Base-by-base conservation (phyloP, 2,329 filamentous ascomycete genomes). In the Raffaelea ambrosiae region DNA sequence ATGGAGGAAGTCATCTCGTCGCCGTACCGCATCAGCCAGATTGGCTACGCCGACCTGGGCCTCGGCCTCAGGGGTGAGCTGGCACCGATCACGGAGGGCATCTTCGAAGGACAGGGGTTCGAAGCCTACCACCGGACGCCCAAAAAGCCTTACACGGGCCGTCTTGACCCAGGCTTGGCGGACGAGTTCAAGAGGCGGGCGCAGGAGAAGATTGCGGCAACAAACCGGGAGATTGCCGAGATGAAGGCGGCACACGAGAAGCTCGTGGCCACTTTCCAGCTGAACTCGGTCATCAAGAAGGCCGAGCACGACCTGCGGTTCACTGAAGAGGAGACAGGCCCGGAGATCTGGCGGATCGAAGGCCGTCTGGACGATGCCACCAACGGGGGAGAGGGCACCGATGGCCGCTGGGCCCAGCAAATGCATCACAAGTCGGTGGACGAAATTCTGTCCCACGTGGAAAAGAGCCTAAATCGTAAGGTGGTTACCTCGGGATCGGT, bases 1-100 rank as follows among this genome's bases (percentile, higher is more conserved):
- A 95, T 98, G 88, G 93, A 97, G 61, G 91, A 98, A 66, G 83
- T 98, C 23, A 78, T 97, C 47, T 88, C 86, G 1, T 97, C 91
- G 1, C 88, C 90, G 0, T 96, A 95, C 61, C 76, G 85, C 21
- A 85, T 91, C 52, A 78, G 77, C 44, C 88, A 94, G 61, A 95
- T 98, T 49, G 80, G 84, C 9, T 89, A 91, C 1, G 81, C 89
- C 3, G 90, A 95, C 61, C 77, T 97, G 31, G 89, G 89, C 1
- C 71, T 97, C 10, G 93, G 93, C 4, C 76, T 86, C 44, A 86
- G 83, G 64, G 93, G 93, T 35, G 86, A 90, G 63, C 73, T 98
- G 19, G 82, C 86, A 21, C 74, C 78, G 0, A 69, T 97, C 47
- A 97, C 93, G 0, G 83, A 87, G 33, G 89, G 87, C 5, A 87